Base-by-base conservation (phyloP, 306 rosid species). In the Canavalia ensiformis region DNA sequence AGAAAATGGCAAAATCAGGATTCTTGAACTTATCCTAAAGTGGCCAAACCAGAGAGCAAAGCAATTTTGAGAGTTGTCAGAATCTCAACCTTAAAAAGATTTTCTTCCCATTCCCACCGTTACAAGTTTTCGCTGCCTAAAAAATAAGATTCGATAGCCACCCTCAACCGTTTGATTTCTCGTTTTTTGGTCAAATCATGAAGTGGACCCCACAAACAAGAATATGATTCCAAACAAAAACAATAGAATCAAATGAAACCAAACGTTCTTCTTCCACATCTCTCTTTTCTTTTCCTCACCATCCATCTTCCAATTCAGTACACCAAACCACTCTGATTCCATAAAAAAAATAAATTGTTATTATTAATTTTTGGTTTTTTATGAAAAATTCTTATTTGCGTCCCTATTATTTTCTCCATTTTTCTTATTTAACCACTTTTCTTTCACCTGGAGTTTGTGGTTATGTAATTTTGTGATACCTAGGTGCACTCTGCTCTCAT, bases 301-400 rank as follows among this genome's bases (percentile, higher is more conserved):
- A 44, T 78, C 75, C 83, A 50, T 83, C 34, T 75, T 82, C 86
- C 78, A 87, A 82, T 81, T 72, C 81, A 86, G 93, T 90, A 68
- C 6, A 68, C 81, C 88, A 73, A 88, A 91, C 87, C 80, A 89
- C 86, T 82, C 33, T 71, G 85, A 86, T 92, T 90, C 92, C 85
- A 77, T 72, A 73, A 5, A 18, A 18, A 18, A 77, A 65, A 75
- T 3, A 28, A 55, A 13, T n/a, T 11, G 0, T 18, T 18, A 18
- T 37, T 0, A n/a, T 3, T 28, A 57, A 47, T 63, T 70, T 42
- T 3, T 18, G 0, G 8, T 8, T 18, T 84, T 81, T 80, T 45
- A 13, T 35, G 42, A 46, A 45, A 79, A 68, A 28, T 82, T 62
- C 57, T 76, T 56, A 74, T 68, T 78, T 84, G 89, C 80, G 88